phyloP scores from a whole-genome alignment of 108 stramenopile genomes.

The Conticribra weissflogii region DNA sequence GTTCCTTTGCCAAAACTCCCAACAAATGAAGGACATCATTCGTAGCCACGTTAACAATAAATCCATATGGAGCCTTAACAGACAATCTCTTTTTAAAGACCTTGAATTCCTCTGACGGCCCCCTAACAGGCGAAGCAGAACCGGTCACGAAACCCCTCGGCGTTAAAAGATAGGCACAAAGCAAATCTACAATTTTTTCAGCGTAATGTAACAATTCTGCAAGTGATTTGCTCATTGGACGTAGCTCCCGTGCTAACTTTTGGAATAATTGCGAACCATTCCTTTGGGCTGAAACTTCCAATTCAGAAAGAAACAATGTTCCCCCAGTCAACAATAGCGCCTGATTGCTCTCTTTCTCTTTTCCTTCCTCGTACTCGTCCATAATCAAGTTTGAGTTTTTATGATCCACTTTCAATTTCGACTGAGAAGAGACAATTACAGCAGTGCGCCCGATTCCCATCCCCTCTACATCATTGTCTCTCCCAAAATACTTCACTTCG shows the following conservation, averaged over 20 bases:
- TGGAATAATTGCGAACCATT: slow-evolving; percentile 84
- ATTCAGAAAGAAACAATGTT: slow-evolving; percentile 68
- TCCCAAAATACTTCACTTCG: slow-evolving; percentile 40
- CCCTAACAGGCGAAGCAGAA: slow-evolving; percentile 18
- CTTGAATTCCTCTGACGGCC: slow-evolving; percentile 15
- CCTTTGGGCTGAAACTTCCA: slow-evolving; percentile 76
- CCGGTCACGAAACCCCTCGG: slow-evolving; percentile 3
- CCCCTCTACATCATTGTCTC: slow-evolving; percentile 46
- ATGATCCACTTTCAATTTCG: slow-evolving; percentile 12
- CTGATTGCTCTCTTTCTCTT: slow-evolving; percentile 33
- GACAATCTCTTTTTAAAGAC: slow-evolving; percentile 19
- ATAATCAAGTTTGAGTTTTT: slow-evolving; percentile 4
- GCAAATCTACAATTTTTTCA: slow-evolving; percentile 63
- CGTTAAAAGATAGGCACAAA: slow-evolving; percentile 64
- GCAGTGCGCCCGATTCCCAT: slow-evolving; percentile 46
- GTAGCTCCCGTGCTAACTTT: slow-evolving; percentile 62
- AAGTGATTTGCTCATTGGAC: slow-evolving; percentile 74
- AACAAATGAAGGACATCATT: slow-evolving; percentile 82
- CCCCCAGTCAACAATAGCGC: slow-evolving; percentile 42
- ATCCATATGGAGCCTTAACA: slow-evolving; percentile 31
- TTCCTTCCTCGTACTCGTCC: slow-evolving; percentile 25
- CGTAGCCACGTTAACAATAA: slow-evolving; percentile 79
- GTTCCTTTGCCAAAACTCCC: slow-evolving; percentile 81
- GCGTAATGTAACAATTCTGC: slow-evolving; percentile 83
- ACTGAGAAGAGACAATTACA: slow-evolving; percentile 34